Conservation (phyloP, 306 rosid species). For the Vicia villosa region DNA sequence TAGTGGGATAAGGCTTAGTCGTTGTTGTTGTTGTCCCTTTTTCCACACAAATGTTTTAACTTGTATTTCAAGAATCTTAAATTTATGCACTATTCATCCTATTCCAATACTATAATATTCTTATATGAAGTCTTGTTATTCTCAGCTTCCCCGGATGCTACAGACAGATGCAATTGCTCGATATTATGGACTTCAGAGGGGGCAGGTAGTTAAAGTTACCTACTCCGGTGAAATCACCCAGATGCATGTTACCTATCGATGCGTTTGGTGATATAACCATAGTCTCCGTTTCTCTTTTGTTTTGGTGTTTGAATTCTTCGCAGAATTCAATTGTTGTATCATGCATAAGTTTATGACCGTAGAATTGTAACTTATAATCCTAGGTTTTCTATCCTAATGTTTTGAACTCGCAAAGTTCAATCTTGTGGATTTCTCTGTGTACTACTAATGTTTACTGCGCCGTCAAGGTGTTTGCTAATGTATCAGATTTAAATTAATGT, state of each 20-base stretch:
- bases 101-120: slow-evolving; percentile 26
- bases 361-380: background rate
- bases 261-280: slow-evolving; percentile 72
- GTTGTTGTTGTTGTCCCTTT: no score
- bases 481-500: background rate
- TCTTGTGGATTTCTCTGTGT: slow-evolving; percentile 4
- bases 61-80: background rate
- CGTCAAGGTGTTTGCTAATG: background rate
- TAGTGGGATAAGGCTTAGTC: no score
- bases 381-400: background rate
- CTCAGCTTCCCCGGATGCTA: slow-evolving; percentile 86
- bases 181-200: slow-evolving; percentile 83
- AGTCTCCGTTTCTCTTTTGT: slow-evolving; percentile 5
- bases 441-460: background rate
- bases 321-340: slow-evolving; percentile 32
- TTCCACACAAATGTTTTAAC: background rate
- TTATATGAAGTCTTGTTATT: slow-evolving; percentile 30
- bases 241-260: slow-evolving; percentile 78
- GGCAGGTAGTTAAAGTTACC: slow-evolving; percentile 81
- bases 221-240: slow-evolving; percentile 72
- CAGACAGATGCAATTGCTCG: slow-evolving; percentile 69
- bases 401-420: background rate
- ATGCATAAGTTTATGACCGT: slow-evolving; percentile 8
- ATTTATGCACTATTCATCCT: background rate
- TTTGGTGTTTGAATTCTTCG: slow-evolving; percentile 28